Conservation (phyloP, 208 protist genomes). For the Trypanosoma grayi region DNA sequence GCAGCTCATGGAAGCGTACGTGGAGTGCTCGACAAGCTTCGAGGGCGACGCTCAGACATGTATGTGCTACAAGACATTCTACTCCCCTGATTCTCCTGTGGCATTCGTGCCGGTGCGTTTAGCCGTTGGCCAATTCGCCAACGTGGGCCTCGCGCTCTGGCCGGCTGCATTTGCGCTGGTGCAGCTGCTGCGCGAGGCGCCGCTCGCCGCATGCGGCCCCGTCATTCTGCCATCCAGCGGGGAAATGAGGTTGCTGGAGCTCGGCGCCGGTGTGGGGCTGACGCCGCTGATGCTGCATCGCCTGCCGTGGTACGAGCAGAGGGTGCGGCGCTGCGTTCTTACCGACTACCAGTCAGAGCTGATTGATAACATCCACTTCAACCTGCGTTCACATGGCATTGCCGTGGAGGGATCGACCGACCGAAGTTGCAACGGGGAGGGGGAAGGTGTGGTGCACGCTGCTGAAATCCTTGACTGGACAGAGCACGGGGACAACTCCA, state of each 20-base stretch:
- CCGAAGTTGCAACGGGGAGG: slow-evolving; percentile 23
- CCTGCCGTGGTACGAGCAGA: slow-evolving; percentile 31
- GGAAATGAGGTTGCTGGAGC: slow-evolving; percentile 59
- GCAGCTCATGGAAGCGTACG: slow-evolving; percentile 65
- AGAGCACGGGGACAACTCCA: slow-evolving; percentile 33
- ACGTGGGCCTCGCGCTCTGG: slow-evolving; percentile 80
- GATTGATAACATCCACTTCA: slow-evolving; percentile 68
- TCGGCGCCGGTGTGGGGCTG: slow-evolving; percentile 74
- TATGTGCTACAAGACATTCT: slow-evolving; percentile 75
- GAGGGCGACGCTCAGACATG: slow-evolving; percentile 13
- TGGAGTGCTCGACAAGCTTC: slow-evolving; percentile 29
- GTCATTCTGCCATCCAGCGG: slow-evolving; percentile 13
- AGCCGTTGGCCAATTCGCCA: slow-evolving; percentile 57
- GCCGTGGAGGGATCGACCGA: background rate
- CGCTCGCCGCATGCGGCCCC: slow-evolving; percentile 5
- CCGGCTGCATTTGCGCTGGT: slow-evolving; percentile 73
- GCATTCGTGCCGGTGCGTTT: slow-evolving; percentile 59
- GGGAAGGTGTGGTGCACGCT: slow-evolving; percentile 32
- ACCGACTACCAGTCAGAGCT: slow-evolving; percentile 76
- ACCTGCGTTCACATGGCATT: slow-evolving; percentile 48
- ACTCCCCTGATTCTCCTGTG: background rate
- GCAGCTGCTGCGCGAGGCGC: slow-evolving; percentile 67
- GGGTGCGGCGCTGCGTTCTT: slow-evolving; percentile 39
- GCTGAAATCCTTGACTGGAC: slow-evolving; percentile 67
- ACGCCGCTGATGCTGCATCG: slow-evolving; percentile 54